Conservation (phyloP, 768 basidiomycete species). For the Austroboletus eburneus region DNA sequence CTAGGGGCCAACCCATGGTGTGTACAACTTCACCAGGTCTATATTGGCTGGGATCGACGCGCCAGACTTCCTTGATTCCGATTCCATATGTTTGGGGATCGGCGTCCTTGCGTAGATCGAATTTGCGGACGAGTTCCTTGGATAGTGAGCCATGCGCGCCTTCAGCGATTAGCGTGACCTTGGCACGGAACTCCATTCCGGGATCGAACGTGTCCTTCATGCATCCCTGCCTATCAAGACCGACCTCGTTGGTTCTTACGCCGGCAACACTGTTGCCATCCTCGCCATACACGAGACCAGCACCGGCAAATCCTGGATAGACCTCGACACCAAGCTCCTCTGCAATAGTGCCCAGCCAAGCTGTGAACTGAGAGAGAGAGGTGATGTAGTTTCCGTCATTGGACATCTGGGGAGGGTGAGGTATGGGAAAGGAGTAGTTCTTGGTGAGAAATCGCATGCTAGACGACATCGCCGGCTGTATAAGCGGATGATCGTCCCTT, state of each 20-base stretch:
- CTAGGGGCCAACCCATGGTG: slow-evolving; percentile 91
- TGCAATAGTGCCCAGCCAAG: slow-evolving; percentile 85
- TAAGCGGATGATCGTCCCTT: slow-evolving; percentile 68
- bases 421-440: slow-evolving; percentile 69
- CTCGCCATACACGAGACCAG: slow-evolving; percentile 68
- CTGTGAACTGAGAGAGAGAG: slow-evolving; percentile 82
- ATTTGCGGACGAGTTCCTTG: slow-evolving; percentile 72
- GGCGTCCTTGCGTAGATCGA: slow-evolving; percentile 58
- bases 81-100: slow-evolving; percentile 96
- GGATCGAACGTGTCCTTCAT: slow-evolving; percentile 90
- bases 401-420: slow-evolving; percentile 95
- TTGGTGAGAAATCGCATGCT: slow-evolving; percentile 83
- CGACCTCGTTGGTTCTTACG: slow-evolving; percentile 91
- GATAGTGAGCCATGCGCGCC: slow-evolving; percentile 92
- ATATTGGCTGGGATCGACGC: slow-evolving; percentile 62
- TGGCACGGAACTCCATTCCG: slow-evolving; percentile 93
- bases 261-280: slow-evolving; percentile 47
- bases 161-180: slow-evolving; percentile 89
- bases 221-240: slow-evolving; percentile 69
- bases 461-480: slow-evolving; percentile 71
- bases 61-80: slow-evolving; percentile 97
- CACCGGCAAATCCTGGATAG: slow-evolving; percentile 96
- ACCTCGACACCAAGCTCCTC: slow-evolving; percentile 89
- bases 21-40: slow-evolving; percentile 79
- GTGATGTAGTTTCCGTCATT: slow-evolving; percentile 93